These are phyloP conservation scores for Ensete ventricosum DNA, from an alignment of 176 grass and related monocot species.

Conservation along the genomic window DNA sequence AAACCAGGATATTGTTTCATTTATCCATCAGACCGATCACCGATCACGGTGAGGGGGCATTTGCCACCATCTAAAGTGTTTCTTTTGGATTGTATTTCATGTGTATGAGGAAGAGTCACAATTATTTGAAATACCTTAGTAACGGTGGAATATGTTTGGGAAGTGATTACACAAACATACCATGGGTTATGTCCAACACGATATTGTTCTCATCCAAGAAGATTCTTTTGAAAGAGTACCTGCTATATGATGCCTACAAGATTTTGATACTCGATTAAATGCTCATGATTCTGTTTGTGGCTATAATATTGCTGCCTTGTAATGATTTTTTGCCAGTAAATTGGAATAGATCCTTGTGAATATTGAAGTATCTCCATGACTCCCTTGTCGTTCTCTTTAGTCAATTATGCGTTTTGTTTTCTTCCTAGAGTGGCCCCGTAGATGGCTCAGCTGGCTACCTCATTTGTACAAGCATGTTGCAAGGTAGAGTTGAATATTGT, in stretches of 20 bases:
- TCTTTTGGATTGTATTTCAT: background rate
- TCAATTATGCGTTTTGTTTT: background rate
- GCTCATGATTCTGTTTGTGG: too few relatives aligned
- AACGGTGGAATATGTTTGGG: background rate
- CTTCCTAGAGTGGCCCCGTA: background rate
- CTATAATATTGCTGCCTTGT: too few relatives aligned
- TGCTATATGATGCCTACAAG: background rate
- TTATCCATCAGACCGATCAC: background rate
- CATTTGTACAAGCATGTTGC: conserved; percentile 17
- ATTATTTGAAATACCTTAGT: background rate
- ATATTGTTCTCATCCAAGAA: background rate
- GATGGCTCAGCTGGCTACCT: conserved; percentile 20
- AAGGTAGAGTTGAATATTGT: conserved; percentile 6
- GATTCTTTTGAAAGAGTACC: background rate
- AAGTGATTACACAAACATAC: too few relatives aligned
- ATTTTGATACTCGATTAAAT: background rate
- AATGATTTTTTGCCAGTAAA: background rate
- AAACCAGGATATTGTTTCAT: background rate
- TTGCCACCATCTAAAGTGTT: background rate
- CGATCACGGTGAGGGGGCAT: background rate
- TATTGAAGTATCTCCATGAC: background rate
- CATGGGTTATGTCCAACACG: too few relatives aligned
- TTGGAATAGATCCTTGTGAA: background rate
- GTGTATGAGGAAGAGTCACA: background rate
- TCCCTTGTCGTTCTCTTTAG: background rate